These are phyloP conservation scores for Planoprotostelium fungivorum DNA, from an alignment of 78 protist genomes.

Conservation along the genomic window DNA sequence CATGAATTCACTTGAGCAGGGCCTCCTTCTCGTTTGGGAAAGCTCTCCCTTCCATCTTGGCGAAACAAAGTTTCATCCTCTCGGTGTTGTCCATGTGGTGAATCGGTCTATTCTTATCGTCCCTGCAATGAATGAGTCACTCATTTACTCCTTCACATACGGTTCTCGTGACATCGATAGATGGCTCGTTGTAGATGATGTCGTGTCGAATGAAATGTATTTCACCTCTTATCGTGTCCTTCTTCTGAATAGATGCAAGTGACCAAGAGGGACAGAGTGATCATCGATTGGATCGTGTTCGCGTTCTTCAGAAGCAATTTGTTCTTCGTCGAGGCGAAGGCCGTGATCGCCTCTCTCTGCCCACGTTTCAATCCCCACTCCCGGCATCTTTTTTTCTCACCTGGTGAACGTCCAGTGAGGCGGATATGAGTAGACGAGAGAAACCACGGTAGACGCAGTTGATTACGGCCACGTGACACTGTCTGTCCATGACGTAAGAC, in stretches of 20 bases:
- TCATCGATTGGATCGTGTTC: neutral
- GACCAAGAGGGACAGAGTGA: neutral
- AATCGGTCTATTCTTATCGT: neutral
- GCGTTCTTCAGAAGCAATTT: neutral
- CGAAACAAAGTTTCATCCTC: neutral
- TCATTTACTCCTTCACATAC: no score
- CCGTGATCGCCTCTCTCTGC: neutral
- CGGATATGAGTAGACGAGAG: neutral
- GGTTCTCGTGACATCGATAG: no score
- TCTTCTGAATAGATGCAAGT: neutral
- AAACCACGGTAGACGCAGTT: neutral
- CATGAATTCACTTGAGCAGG: neutral
- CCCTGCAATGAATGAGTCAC: no score
- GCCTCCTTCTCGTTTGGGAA: neutral
- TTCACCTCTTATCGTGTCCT: neutral
- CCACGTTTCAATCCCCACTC: neutral
- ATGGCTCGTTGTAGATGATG: no score
- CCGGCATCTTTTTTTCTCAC: neutral
- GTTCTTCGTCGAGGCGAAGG: neutral
- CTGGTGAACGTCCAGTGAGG: neutral
- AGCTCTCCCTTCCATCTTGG: neutral
- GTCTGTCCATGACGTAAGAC: neutral
- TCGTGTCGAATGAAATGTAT: no score
- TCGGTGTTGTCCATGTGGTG: conserved; percentile 2
- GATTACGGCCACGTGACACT: neutral